These are phyloP conservation scores for Nemania diffusa DNA, from an alignment of 2,329 filamentous ascomycete genomes.

Conservation along the genomic window DNA sequence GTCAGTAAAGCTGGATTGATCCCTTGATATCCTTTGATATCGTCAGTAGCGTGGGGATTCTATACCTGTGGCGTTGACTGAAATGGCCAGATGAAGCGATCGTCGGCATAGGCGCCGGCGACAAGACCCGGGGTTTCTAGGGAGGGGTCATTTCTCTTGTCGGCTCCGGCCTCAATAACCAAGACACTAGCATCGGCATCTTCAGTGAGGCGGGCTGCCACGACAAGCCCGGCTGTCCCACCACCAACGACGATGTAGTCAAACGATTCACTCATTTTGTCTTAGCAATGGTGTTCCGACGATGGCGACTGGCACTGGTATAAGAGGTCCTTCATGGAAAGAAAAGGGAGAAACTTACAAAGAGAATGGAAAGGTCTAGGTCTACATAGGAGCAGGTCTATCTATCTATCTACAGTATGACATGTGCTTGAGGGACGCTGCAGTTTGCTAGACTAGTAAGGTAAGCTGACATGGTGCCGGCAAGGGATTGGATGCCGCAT, in stretches of 20 bases:
- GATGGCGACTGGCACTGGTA: not conserved
- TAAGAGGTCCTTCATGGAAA: not conserved
- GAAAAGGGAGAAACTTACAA: not conserved
- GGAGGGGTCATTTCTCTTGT: constrained; percentile 50
- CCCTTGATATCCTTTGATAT: not conserved
- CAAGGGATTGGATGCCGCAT: constrained; percentile 25
- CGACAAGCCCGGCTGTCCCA: constrained; percentile 61
- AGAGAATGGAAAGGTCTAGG: not conserved
- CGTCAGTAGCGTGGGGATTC: not conserved
- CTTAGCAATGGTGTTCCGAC: not conserved
- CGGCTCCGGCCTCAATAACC: constrained; percentile 54
- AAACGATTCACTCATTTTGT: constrained; percentile 47
- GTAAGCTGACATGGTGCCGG: constrained; percentile 32
- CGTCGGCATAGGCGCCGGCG: constrained; percentile 36
- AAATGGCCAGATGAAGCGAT: constrained; percentile 56
- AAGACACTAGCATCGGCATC: constrained; percentile 51
- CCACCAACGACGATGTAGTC: constrained; percentile 62
- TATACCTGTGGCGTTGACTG: constrained; percentile 50
- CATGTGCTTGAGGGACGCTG: constrained; percentile 4
- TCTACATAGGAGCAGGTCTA: not conserved
- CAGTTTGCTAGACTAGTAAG: constrained; percentile 17
- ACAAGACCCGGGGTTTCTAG: constrained; percentile 52
- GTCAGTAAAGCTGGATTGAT: constrained; percentile 19
- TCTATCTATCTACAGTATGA: not conserved
- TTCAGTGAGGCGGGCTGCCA: constrained; percentile 57